A percentile compares a stretch with the other conserved stretches of the same genome.
These are phyloP conservation scores for Penicillium expansum DNA, from an alignment of 2,329 filamentous ascomycete genomes.

Conservation along the genomic window DNA sequence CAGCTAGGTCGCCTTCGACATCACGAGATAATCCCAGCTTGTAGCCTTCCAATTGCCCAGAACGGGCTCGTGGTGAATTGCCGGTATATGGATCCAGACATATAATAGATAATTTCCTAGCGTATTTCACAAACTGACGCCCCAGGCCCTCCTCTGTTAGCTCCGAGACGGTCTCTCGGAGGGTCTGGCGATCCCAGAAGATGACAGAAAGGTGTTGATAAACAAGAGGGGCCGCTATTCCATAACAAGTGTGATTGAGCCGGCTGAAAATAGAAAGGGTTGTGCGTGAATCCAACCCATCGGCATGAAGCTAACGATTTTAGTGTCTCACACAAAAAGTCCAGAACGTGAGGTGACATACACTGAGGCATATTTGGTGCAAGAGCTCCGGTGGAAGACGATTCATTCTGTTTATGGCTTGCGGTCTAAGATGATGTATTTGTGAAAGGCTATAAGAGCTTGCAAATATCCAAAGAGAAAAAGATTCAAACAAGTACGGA, in stretches of 20 bases:
- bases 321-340: background rate
- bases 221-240: background rate
- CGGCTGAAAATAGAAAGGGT: background rate
- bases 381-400: background rate
- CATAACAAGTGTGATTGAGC: background rate
- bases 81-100: background rate
- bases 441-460: no score
- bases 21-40: background rate
- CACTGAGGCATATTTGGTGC: background rate
- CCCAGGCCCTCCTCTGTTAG: background rate
- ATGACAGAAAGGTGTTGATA: background rate
- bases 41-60: slow-evolving; percentile 2
- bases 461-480: background rate
- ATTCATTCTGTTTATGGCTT: background rate
- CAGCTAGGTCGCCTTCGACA: background rate
- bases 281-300: background rate
- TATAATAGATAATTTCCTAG: slow-evolving; percentile 1
- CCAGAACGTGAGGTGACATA: background rate
- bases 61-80: background rate
- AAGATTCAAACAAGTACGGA: background rate
- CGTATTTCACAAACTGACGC: slow-evolving; percentile 2
- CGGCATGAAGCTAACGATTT: background rate
- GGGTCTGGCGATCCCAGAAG: background rate
- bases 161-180: background rate
- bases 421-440: background rate